Conservation (phyloP, 306 rosid species). For the Pueraria montana region DNA sequence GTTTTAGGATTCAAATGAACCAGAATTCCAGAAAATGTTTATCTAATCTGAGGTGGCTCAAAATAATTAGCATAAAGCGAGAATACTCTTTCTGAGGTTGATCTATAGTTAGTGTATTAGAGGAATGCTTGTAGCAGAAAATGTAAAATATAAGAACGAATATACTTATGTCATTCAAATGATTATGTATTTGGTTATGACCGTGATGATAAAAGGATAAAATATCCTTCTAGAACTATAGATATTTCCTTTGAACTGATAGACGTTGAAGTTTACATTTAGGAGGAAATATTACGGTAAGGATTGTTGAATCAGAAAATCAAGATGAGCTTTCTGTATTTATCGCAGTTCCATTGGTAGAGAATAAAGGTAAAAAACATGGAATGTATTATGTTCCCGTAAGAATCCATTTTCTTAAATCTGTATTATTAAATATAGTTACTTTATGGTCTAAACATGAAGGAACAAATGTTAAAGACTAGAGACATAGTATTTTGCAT, state of each 20-base stretch:
- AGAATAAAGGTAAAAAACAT: neutral
- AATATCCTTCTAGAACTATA: neutral
- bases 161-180: too few species aligned
- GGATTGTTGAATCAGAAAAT: neutral
- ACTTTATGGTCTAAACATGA: neutral
- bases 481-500: neutral
- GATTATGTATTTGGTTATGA: too few species aligned
- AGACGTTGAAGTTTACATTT: neutral
- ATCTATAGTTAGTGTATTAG: too few species aligned
- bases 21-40: neutral
- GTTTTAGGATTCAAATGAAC: neutral
- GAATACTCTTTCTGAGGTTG: too few species aligned
- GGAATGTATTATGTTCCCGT: neutral
- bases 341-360: too few species aligned
- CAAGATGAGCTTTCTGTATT: too few species aligned
- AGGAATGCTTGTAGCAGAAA: too few species aligned
- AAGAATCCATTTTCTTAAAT: neutral
- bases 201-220: neutral
- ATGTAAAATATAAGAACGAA: too few species aligned
- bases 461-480: neutral
- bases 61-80: neutral
- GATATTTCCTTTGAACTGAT: neutral
- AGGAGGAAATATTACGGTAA: neutral
- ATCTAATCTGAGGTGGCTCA: neutral
- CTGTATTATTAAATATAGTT: neutral